phyloP scores from a whole-genome alignment of 2,329 filamentous ascomycete genomes.

The Volutella citrinella region DNA sequence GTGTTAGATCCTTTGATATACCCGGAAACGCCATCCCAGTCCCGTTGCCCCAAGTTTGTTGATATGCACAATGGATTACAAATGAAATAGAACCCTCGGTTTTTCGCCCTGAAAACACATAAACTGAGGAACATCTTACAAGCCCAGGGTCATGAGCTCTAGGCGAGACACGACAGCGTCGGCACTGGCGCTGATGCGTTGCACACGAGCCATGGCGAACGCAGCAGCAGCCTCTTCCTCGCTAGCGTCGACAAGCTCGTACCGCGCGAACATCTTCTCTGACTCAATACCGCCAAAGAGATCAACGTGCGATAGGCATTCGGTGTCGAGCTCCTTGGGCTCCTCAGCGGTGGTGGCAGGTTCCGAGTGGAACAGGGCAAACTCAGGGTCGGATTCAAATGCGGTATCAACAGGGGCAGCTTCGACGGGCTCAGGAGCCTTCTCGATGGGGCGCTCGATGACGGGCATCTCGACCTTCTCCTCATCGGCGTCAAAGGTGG shows the following conservation, averaged over 20 bases:
- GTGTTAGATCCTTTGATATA: conserved; percentile 16
- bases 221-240: conserved; percentile 45
- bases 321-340: conserved; percentile 40
- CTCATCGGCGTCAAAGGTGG: conserved; percentile 41
- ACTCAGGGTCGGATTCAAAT: conserved; percentile 61
- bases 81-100: conserved; percentile 19
- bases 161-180: conserved; percentile 35
- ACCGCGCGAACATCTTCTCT: conserved; percentile 62
- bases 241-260: conserved; percentile 61
- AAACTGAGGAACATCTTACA: too few relatives aligned
- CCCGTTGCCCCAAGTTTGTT: conserved; percentile 12
- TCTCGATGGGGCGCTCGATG: conserved; percentile 46
- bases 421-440: conserved; percentile 27
- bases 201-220: conserved; percentile 47
- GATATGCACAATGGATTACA: conserved; percentile 22
- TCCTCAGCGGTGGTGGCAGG: conserved; percentile 21
- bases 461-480: conserved; percentile 57
- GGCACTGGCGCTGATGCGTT: conserved; percentile 42
- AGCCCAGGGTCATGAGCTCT: conserved; percentile 34
- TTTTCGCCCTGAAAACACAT: conserved; percentile 20
- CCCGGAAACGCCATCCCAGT: conserved; percentile 21
- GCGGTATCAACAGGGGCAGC: conserved; percentile 44
- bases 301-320: conserved; percentile 36
- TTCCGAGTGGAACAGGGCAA: conserved; percentile 57
- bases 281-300: conserved; percentile 54